These are phyloP conservation scores for Carex parvula DNA, from an alignment of 176 grass and related monocot species.

Conservation along the genomic window DNA sequence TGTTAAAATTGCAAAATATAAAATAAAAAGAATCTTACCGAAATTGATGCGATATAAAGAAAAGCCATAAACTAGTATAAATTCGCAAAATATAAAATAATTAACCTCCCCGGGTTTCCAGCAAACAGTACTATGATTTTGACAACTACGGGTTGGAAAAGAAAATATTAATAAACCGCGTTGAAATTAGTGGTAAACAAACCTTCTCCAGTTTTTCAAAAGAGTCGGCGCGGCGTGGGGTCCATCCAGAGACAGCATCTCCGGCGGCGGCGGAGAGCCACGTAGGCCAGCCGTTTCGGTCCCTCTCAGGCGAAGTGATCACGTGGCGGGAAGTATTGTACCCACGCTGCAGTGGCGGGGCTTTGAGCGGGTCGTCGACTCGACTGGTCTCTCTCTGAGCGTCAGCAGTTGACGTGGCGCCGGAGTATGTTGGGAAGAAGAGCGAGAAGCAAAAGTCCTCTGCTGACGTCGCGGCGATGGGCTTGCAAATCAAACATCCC, in stretches of 20 bases:
- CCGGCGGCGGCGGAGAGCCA: slow-evolving; percentile 76
- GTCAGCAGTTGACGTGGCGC: background rate
- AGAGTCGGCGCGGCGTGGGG: slow-evolving; percentile 75
- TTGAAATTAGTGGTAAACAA: background rate
- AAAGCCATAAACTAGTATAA: background rate
- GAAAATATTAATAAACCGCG: background rate
- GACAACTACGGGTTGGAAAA: background rate
- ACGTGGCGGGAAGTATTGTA: background rate
- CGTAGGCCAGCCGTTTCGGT: slow-evolving; percentile 65
- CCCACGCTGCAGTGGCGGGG: slow-evolving; percentile 24
- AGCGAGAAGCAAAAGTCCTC: slow-evolving; percentile 36
- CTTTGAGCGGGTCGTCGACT: slow-evolving; percentile 33
- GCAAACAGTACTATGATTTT: background rate
- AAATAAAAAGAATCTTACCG: background rate
- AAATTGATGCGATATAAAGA: background rate
- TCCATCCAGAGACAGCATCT: slow-evolving; percentile 64
- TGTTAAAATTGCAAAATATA: background rate
- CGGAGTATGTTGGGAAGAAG: slow-evolving; percentile 38
- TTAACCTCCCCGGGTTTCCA: background rate
- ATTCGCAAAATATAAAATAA: background rate
- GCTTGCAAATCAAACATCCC: slow-evolving; percentile 87
- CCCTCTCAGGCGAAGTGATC: slow-evolving; percentile 47
- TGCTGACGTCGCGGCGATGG: slow-evolving; percentile 20
- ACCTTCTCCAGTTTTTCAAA: slow-evolving; percentile 96
- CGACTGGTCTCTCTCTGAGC: background rate